Evolutionary conservation across 306 rosid genomes (phyloP), one percentile per base, ranked within the genome.

Genomic region (Begonia peltatifolia): DNA sequence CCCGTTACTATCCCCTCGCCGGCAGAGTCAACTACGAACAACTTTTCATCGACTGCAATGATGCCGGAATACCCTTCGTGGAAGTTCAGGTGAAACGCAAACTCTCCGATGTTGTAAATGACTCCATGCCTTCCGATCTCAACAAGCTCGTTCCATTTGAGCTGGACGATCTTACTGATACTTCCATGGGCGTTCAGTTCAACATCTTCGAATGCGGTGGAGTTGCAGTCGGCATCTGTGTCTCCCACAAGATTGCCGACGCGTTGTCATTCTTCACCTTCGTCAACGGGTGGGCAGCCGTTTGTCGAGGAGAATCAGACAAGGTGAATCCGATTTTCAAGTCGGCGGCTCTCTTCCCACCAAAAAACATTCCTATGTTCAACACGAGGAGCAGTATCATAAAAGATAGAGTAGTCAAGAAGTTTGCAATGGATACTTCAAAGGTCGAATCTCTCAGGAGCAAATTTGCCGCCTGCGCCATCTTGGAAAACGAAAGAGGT

Each of bases 281-380:
- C 65, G 41, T 71, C 38, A 69, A 71, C 0, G 63, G 68, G 50
- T 84, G 94, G 90, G 77, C 80, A 5, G 11, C 75, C 18, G 1
- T 63, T 2, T 58, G 65, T 12, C 50, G 65, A 20, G 55, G 51
- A 35, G 48, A 44, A 44, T 44, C 48, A 44, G n/a, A 11, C 12
- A 11, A 10, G 48, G 57, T 56, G 9, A 50, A 53, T 46, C 76
- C 87, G 12, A 49, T 66, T 11, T 75, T 77, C 46, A 54, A 46
- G 8, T 73, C 80, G 0, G 71, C 75, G 1, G 35, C 55, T n/a
- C 73, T 83, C 12, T 83, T 83, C 69, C 87, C 87, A 1, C 84
- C 80, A 0, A 79, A 49, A 61, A 51, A 65, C 15, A 53, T 47
- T 12, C 36, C 53, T 0, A 72, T 79, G 18, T 77, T 48, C 17